phyloP scores from a whole-genome alignment of 73 alveolate genomes.

The Paramecium sonneborni region DNA sequence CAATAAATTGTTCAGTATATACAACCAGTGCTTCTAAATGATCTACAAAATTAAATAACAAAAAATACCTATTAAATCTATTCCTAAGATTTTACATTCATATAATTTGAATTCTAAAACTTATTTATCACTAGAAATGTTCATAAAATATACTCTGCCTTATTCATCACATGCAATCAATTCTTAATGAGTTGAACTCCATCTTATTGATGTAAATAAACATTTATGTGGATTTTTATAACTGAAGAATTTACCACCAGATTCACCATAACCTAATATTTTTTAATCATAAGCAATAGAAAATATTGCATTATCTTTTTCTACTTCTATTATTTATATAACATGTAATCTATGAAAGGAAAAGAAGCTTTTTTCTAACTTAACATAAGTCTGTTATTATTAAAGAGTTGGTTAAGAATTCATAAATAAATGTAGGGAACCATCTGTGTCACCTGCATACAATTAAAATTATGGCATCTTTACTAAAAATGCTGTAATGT shows the following conservation, averaged over 20 bases:
- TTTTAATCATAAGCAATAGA: slow-evolving; percentile 87
- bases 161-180: slow-evolving; percentile 84
- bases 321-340: slow-evolving; percentile 78
- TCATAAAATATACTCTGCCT: slow-evolving; percentile 84
- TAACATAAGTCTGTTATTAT: slow-evolving; percentile 68
- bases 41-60: slow-evolving; percentile 65
- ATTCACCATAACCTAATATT: slow-evolving; percentile 84
- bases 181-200: slow-evolving; percentile 70
- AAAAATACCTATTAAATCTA: slow-evolving; percentile 50
- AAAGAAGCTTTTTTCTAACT: slow-evolving; percentile 77
- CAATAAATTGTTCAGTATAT: slow-evolving; percentile 77
- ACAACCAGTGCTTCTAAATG: slow-evolving; percentile 73
- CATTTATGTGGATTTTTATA: slow-evolving; percentile 85
- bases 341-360: slow-evolving; percentile 81
- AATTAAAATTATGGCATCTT: slow-evolving; percentile 82
- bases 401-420: slow-evolving; percentile 66
- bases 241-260: slow-evolving; percentile 78
- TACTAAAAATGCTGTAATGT: slow-evolving; percentile 82
- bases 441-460: slow-evolving; percentile 93
- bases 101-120: slow-evolving; percentile 74
- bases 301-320: slow-evolving; percentile 83
- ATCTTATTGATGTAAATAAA: slow-evolving; percentile 72
- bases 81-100: slow-evolving; percentile 63
- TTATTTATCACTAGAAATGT: slow-evolving; percentile 88
- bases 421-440: slow-evolving; percentile 79